phyloP scores from a whole-genome alignment of 768 basidiomycete species.

The Aureoboletus auriporus region DNA sequence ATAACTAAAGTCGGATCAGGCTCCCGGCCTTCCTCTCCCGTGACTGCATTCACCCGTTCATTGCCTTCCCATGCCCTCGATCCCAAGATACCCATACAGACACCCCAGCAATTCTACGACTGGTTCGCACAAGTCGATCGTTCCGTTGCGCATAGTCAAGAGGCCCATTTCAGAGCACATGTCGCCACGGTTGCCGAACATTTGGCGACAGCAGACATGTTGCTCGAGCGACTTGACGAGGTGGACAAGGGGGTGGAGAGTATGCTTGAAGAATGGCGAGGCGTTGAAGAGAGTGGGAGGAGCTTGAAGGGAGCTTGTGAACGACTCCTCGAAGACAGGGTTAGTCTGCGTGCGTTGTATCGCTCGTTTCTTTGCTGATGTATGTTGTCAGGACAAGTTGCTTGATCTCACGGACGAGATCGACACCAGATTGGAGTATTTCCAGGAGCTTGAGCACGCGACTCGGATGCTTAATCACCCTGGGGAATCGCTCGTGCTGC shows the following conservation, averaged over 20 bases:
- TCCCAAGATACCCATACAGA: conserved; percentile 75
- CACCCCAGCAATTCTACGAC: conserved; percentile 95
- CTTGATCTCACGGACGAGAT: conserved; percentile 82
- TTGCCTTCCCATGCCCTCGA: conserved; percentile 52
- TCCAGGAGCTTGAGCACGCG: conserved; percentile 90
- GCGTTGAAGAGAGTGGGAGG: conserved; percentile 91
- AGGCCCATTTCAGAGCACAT: conserved; percentile 87
- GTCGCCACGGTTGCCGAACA: conserved; percentile 73
- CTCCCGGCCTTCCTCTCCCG: conserved; percentile 46
- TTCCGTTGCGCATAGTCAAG: conserved; percentile 89
- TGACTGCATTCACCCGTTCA: conserved; percentile 16
- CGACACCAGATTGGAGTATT: conserved; percentile 79
- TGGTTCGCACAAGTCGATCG: conserved; percentile 90
- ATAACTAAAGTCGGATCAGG: conserved; percentile 36
- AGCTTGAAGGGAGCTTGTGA: conserved; percentile 91
- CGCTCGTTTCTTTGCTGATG: not conserved
- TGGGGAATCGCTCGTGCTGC: conserved; percentile 85
- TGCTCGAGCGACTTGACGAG: conserved; percentile 69
- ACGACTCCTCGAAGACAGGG: conserved; percentile 83
- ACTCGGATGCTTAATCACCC: conserved; percentile 94
- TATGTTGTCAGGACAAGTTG: conserved; percentile 57
- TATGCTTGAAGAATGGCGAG: conserved; percentile 82
- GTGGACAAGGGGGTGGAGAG: conserved; percentile 69
- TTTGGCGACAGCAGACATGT: conserved; percentile 68
- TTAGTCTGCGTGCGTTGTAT: conserved; percentile 33